Evolutionary conservation across 768 basidiomycete species (phyloP), one percentile per base, ranked within the genome.

Genomic region (Amanita jacksonii): DNA sequence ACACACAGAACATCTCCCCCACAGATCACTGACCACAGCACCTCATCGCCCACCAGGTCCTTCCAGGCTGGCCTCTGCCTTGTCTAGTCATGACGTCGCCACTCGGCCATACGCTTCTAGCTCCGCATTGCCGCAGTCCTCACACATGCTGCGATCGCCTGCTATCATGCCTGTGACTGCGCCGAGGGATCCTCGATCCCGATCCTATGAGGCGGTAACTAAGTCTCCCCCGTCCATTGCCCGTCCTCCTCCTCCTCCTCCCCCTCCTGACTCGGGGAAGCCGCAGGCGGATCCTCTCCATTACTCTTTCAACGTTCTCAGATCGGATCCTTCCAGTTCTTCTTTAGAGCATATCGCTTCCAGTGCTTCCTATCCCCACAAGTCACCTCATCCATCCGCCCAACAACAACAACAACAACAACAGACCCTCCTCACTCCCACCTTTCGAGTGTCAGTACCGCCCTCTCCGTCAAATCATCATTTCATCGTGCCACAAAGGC

Each of bases 301-400:
- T 20, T 66, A 61, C 52, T 68, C 67, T 2, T 73, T 69, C 57
- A 66, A 64, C 51, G 66, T 72, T n/a, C 60, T 69, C 28, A 62
- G 67, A 15, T 65, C 72, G 5, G 64, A 68, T 47, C 69, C 70
- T 20, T 33, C 62, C 43, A 61, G 57, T 3, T 52, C 64, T 3
- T 69, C 70, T 8, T 61, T 71, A 8, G 61, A 72, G 42, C 72
- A 71, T 36, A 61, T 71, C 38, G 56, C 66, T 6, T 67, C 72
- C 25, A 68, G 65, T 52, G 62, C 60, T 16, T 65, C 65, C 5
- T 58, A 64, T 15, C 64, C 62, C 28, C 65, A 59, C 8, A 40
- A 35, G 25, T 31, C 30, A 12, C 13, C 45, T n/a, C 27, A 28
- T 6, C 27, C 22, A 20, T 30, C 40, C 15, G 4, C 40, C 8